Evolutionary conservation across 495 filamentous ascomycete species (phyloP), one percentile per base, ranked within the genome.

Genomic region (Aspergillus affinis): DNA sequence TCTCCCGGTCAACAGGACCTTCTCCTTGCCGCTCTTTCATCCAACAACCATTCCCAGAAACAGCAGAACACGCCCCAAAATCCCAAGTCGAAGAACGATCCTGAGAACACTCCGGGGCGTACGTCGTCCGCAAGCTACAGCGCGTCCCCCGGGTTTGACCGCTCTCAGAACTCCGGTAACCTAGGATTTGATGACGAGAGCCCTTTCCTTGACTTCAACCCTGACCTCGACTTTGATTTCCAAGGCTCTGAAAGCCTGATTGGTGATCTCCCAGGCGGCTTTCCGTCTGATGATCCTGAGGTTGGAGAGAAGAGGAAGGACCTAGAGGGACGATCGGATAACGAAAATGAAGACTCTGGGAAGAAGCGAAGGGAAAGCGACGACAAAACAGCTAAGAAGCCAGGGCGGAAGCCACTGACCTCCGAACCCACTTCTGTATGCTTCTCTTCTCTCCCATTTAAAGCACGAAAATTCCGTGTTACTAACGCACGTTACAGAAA

Each of bases 391-490:
- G 85, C 90, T 9, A 98, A 97, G 84, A 98, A 97, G 72, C 95
- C 95, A 3, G 94, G 94, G 47, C 84, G 94, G 59, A 99, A 99
- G 81, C 94, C 93, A 19, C 78, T 99, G 67, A 98, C 90, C 51
- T 92, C 90, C 44, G 94, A 99, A 63, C 94, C 94, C 12, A 98
- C 91, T 58, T 94, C 94, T 61, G 93, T 97, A 87, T 79, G 92
- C 62, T 58, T 32, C 26, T 56, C 47, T 52, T 17, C 8, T n/a
- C 7, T 30, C 21, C 12, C 50, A 48, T 55, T 32, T 44, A 51
- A 47, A 32, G 26, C 21, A 29, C 9, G 50, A 10, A 44, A 26
- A 41, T 48, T 6, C 48, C 29, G 17, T 52, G 6, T 27, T 52
- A 70, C 83, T 87, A 73, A 90, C 73, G 41, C 27, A 10, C 51